Percentiles rank a stretch among this genome's conserved stretches.
Evolutionary conservation across 225 moss, liverwort and hornwort genomes (phyloP).

Genomic region (Physcomitrellopsis africana): DNA sequence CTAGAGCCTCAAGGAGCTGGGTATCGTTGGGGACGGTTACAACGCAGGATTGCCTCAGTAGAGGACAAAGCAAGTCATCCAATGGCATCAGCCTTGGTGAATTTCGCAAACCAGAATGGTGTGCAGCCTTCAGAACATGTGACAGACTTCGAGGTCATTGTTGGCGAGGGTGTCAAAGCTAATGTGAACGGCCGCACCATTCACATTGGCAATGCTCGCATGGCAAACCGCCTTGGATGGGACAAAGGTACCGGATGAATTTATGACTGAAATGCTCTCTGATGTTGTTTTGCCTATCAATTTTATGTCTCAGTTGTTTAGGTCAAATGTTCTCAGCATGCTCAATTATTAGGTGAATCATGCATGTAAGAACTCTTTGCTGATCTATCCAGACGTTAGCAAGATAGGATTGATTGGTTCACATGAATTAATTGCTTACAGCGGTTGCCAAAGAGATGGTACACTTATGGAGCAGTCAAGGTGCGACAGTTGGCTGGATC

Average conservation of each 20-base stretch:
- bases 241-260: conserved; percentile 40
- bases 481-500: conserved; percentile 58
- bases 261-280: not conserved
- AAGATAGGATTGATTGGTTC: not conserved
- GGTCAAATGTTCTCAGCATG: not conserved
- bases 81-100: conserved; percentile 55
- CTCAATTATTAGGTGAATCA: not conserved
- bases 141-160: conserved; percentile 56
- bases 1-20: not conserved
- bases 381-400: not conserved
- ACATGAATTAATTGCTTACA: not conserved
- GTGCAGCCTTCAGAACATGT: conserved; percentile 50
- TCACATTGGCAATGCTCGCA: conserved; percentile 60
- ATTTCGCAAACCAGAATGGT: conserved; percentile 50
- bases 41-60: conserved; percentile 48
- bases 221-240: conserved; percentile 62
- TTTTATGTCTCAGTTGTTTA: not conserved
- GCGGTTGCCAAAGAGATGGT: conserved; percentile 40
- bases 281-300: not conserved
- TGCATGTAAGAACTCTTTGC: not conserved
- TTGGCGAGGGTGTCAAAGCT: conserved; percentile 56
- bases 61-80: conserved; percentile 67
- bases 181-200: conserved; percentile 52
- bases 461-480: conserved; percentile 50
- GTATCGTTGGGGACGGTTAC: conserved; percentile 15